Base-by-base conservation (phyloP, 129 eudicot species). In the Glebionis coronaria region DNA sequence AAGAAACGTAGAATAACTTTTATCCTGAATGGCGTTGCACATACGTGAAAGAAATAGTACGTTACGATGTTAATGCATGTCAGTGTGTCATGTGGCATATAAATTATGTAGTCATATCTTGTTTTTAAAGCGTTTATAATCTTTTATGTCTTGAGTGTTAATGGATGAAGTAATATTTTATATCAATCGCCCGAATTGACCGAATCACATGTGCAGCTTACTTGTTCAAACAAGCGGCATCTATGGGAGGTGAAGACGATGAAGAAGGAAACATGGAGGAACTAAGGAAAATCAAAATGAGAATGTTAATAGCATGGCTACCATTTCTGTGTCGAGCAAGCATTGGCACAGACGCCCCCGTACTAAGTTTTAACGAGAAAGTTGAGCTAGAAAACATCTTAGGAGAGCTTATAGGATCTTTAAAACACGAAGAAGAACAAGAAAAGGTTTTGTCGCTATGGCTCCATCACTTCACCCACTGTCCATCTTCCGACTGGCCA, bases 401-500 rank as follows among this genome's bases (percentile, higher is more conserved):
- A 73, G 96, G 88, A 31, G 88, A 83, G 67, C 82, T 88, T 9
- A 88, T 85, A 38, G 80, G 70, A 57, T 67, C 77, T 8, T 62
- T 85, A 77, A 71, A 65, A 51, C 70, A 80, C 3, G 82, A 76
- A 59, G 91, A 82, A 35, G 93, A 83, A 28, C 94, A 85, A 74
- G 98, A 88, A 68, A 65, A 73, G 60, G 91, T 88, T 2, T 69
- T 92, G 68, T 82, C 98, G 3, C 47, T 84, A 14, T 92, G 98
- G 98, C 82, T 92, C 59, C 91, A 92, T 23, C 98, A 92, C 71
- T 88, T 75, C 81, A 82, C 96, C 42, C 81, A 69, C 12, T 88
- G 95, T 49, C 76, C 79, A 12, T 67, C 88, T 57, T 85, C 98
- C 3, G 95, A 88, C 42, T 92, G 96, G 98, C 98, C 98, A 1